A percentile compares a stretch with the other conserved stretches of the same genome.
Conservation (phyloP, 257 asterid species). For the Scutellaria barbata region DNA sequence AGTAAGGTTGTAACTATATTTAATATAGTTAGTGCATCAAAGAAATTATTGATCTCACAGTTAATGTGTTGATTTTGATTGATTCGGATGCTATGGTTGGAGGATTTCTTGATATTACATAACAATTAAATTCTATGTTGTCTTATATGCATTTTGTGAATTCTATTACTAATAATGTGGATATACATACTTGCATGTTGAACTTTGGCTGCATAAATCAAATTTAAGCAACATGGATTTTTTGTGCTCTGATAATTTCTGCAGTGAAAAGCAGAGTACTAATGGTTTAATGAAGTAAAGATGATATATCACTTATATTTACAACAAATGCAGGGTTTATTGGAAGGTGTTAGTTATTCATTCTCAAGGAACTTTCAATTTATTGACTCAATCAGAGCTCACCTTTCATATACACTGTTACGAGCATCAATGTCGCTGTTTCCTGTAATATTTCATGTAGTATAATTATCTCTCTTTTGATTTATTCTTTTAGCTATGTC, state of each 20-base stretch:
- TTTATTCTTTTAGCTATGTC: slow-evolving; percentile 30
- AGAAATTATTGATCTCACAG: slow-evolving; percentile 3
- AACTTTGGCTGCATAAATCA: slow-evolving; percentile 14
- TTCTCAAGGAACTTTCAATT: slow-evolving; percentile 82
- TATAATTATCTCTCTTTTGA: slow-evolving; percentile 25
- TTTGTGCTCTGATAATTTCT: slow-evolving; percentile 27
- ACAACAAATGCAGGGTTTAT: slow-evolving; percentile 64
- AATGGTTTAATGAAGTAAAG: slow-evolving; percentile 19
- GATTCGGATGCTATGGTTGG: slow-evolving; percentile 15
- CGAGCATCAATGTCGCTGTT: slow-evolving; percentile 86
- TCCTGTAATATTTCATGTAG: slow-evolving; percentile 83
- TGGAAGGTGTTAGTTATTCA: slow-evolving; percentile 81
- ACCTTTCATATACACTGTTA: slow-evolving; percentile 87
- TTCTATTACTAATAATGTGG: slow-evolving; percentile 27
- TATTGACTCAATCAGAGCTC: slow-evolving; percentile 89
- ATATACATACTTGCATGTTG: slow-evolving; percentile 16
- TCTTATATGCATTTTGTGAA: slow-evolving; percentile 23
- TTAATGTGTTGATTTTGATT: slow-evolving; percentile 21
- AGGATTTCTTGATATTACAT: slow-evolving; percentile 23
- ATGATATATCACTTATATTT: slow-evolving; percentile 27
- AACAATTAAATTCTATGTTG: background rate
- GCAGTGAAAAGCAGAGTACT: slow-evolving; percentile 16
- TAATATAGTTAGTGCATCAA: slow-evolving; percentile 20
- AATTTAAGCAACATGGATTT: slow-evolving; percentile 26
- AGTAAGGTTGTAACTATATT: slow-evolving; percentile 5